A percentile compares a stretch with the other conserved stretches of the same genome.
Evolutionary conservation across 768 basidiomycete species (phyloP).

Genomic region (Tulasnella sp.): DNA sequence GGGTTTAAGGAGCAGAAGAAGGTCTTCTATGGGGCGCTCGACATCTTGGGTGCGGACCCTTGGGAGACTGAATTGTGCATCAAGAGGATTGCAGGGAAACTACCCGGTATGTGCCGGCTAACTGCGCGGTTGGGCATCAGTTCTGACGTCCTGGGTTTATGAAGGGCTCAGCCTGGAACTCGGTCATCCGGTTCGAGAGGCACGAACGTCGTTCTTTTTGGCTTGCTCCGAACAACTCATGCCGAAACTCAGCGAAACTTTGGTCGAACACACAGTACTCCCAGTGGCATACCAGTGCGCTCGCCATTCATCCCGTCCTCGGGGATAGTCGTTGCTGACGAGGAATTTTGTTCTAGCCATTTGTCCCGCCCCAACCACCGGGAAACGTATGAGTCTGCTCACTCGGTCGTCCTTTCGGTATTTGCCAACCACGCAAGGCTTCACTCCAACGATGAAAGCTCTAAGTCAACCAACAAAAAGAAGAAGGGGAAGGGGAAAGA

Average conservation of each 20-base stretch:
- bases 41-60: constrained; percentile 53
- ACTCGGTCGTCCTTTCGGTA: constrained; percentile 74
- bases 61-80: constrained; percentile 42
- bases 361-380: constrained; percentile 55
- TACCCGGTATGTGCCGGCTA: constrained; percentile 4
- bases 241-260: constrained; percentile 51
- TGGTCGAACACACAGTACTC: constrained; percentile 54
- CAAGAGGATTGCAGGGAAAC: constrained; percentile 34
- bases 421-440: constrained; percentile 58
- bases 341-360: constrained; percentile 44
- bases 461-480: constrained; percentile 13
- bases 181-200: constrained; percentile 33
- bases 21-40: constrained; percentile 71
- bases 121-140: background rate
- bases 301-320: background rate
- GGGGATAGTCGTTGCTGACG: constrained; percentile 16
- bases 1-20: constrained; percentile 70
- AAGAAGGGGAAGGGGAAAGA: constrained; percentile 31
- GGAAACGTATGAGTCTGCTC: constrained; percentile 81
- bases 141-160: background rate
- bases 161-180: background rate
- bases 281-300: constrained; percentile 64
- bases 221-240: constrained; percentile 77
- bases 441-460: constrained; percentile 6
- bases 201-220: constrained; percentile 57